phyloP scores from a whole-genome alignment of 177 flowering plant genomes.

The Vitis hybrid region DNA sequence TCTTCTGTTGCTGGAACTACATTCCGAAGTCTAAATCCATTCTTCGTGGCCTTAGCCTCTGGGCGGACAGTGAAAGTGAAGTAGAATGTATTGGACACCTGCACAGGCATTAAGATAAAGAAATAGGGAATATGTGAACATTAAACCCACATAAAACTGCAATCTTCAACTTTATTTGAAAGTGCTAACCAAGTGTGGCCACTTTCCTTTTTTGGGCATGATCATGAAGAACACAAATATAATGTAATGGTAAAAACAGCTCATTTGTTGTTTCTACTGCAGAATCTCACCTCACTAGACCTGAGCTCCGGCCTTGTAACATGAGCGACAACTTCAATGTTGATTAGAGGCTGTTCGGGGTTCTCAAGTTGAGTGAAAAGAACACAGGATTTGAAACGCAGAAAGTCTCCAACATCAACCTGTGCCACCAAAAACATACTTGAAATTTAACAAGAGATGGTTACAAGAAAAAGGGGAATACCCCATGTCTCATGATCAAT shows the following conservation, averaged over 20 bases:
- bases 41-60: slow-evolving; percentile 36
- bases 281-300: slow-evolving; percentile 38
- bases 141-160: neutral
- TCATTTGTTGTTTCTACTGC: too few species aligned
- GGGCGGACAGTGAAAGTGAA: slow-evolving; percentile 51
- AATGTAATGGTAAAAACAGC: too few species aligned
- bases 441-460: neutral
- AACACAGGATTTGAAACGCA: slow-evolving; percentile 47
- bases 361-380: slow-evolving; percentile 41
- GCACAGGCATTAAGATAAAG: neutral
- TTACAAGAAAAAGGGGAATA: neutral
- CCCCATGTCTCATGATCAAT: neutral
- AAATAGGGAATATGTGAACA: neutral
- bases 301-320: slow-evolving; percentile 51
- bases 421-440: slow-evolving; percentile 10
- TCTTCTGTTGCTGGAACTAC: slow-evolving; percentile 57
- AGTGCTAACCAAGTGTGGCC: neutral
- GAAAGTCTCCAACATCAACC: slow-evolving; percentile 53
- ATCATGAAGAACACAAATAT: too few species aligned
- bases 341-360: slow-evolving; percentile 41
- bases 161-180: neutral
- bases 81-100: slow-evolving; percentile 51
- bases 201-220: too few species aligned
- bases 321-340: slow-evolving; percentile 51
- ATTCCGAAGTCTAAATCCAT: slow-evolving; percentile 33